Conservation (phyloP, 495 filamentous ascomycete species). For the Annulohypoxylon moriforme region DNA sequence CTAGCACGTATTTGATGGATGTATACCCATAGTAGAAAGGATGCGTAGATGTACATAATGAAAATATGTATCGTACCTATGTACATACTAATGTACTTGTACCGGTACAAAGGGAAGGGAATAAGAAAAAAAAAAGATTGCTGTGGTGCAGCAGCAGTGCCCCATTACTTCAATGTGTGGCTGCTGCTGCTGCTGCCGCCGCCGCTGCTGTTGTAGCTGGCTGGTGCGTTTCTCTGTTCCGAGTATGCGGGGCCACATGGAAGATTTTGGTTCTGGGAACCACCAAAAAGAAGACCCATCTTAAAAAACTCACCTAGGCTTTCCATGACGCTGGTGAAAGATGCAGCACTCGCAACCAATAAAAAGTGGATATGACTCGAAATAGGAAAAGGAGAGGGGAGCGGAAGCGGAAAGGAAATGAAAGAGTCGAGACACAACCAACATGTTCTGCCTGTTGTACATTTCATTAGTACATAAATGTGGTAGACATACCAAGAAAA, state of each 20-base stretch:
- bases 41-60: conserved; percentile 28
- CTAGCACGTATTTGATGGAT: conserved; percentile 16
- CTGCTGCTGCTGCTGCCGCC: conserved; percentile 16
- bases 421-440: conserved; percentile 51
- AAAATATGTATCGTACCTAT: conserved; percentile 18
- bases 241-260: conserved; percentile 31
- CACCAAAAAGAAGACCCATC: conserved; percentile 37
- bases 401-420: conserved; percentile 49
- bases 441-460: conserved; percentile 38
- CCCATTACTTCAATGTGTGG: conserved; percentile 35
- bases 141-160: conserved; percentile 42
- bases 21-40: too few species aligned
- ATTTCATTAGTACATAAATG: conserved; percentile 11
- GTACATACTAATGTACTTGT: conserved; percentile 37
- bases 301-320: conserved; percentile 29
- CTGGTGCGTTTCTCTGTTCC: conserved; percentile 16
- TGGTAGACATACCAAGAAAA: conserved; percentile 42
- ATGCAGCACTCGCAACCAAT: conserved; percentile 33
- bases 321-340: conserved; percentile 29
- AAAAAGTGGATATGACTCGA: conserved; percentile 35
- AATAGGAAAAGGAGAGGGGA: conserved; percentile 33
- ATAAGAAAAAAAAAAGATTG: background rate
- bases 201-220: conserved; percentile 17
- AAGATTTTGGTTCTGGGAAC: conserved; percentile 39
- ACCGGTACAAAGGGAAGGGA: conserved; percentile 6